Percentiles rank a stretch among this genome's conserved stretches.
These are phyloP conservation scores for Bipolaris gigantea DNA, from an alignment of 2,329 filamentous ascomycete genomes.

Conservation along the genomic window DNA sequence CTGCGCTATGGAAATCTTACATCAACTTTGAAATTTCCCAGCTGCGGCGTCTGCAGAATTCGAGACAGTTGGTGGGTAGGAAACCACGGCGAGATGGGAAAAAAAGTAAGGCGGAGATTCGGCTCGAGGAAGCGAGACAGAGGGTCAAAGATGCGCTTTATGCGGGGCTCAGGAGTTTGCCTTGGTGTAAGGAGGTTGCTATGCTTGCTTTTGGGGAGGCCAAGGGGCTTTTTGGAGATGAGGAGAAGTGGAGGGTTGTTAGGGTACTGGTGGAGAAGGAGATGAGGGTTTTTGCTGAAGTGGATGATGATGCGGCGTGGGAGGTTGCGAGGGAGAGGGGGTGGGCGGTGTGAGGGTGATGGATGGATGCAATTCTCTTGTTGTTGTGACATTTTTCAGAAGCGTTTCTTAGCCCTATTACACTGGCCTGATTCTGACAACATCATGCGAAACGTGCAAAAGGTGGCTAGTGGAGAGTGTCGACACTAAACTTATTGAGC, in stretches of 20 bases:
- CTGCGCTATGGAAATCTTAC: constrained; percentile 38
- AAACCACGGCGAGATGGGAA: constrained; percentile 21
- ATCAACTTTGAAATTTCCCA: constrained; percentile 37
- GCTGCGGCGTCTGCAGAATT: constrained; percentile 13
- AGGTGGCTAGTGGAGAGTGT: too few relatives aligned
- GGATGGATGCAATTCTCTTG: neutral
- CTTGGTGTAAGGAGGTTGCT: constrained; percentile 65
- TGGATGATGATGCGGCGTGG: constrained; percentile 27
- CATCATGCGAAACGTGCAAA: too few relatives aligned
- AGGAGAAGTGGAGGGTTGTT: constrained; percentile 58
- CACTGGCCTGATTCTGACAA: too few relatives aligned
- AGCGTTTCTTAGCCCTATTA: too few relatives aligned
- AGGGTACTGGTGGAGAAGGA: constrained; percentile 64
- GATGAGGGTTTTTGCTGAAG: constrained; percentile 59
- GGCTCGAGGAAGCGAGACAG: constrained; percentile 37
- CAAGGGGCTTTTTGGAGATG: constrained; percentile 44
- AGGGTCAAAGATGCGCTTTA: constrained; percentile 58
- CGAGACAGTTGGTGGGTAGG: constrained; percentile 4
- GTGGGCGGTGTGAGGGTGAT: neutral
- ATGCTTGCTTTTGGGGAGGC: constrained; percentile 57
- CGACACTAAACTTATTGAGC: too few relatives aligned
- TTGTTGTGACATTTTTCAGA: too few relatives aligned
- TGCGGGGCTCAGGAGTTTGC: constrained; percentile 58
- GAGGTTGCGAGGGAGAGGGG: neutral
- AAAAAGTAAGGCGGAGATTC: constrained; percentile 23